Percentiles rank a stretch among this genome's conserved stretches.
Conservation (phyloP, 1,284 basidiomycete genomes). For the Rhodotorula sp. region DNA sequence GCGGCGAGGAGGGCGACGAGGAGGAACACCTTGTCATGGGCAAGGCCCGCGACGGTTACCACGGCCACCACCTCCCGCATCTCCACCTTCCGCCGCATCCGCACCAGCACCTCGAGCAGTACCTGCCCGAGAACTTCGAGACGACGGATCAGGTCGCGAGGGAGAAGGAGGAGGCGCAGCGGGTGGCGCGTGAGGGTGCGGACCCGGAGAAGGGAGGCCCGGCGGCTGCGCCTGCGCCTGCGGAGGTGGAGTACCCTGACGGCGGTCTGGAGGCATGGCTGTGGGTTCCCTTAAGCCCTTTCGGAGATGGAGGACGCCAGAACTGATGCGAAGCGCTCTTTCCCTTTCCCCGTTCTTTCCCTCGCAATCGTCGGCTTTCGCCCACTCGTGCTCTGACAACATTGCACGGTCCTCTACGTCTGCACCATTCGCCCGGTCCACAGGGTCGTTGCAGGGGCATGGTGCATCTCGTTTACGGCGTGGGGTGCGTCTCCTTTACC, state of each 20-base stretch:
- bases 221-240: background rate
- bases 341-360: background rate
- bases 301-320: too few species aligned
- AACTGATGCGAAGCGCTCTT: background rate
- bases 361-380: background rate
- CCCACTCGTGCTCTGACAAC: too few species aligned
- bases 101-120: slow-evolving; percentile 24
- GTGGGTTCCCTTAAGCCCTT: slow-evolving; percentile 1
- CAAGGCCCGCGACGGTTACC: background rate
- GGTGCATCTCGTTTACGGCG: slow-evolving; percentile 30
- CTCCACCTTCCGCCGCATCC: slow-evolving; percentile 15
- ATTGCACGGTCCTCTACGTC: too few species aligned
- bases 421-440: too few species aligned
- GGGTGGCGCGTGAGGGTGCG: background rate
- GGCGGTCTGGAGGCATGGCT: slow-evolving; percentile 21
- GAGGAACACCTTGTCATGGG: background rate
- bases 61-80: background rate
- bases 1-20: background rate
- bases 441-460: slow-evolving; percentile 37
- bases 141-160: slow-evolving; percentile 7
- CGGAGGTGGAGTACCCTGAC: slow-evolving; percentile 14
- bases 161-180: slow-evolving; percentile 14
- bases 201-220: slow-evolving; percentile 2
- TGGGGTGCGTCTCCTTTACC: slow-evolving; percentile 16
- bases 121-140: slow-evolving; percentile 15